Conservation (phyloP, 805 yeast species). For the Yarrowia deformans region DNA sequence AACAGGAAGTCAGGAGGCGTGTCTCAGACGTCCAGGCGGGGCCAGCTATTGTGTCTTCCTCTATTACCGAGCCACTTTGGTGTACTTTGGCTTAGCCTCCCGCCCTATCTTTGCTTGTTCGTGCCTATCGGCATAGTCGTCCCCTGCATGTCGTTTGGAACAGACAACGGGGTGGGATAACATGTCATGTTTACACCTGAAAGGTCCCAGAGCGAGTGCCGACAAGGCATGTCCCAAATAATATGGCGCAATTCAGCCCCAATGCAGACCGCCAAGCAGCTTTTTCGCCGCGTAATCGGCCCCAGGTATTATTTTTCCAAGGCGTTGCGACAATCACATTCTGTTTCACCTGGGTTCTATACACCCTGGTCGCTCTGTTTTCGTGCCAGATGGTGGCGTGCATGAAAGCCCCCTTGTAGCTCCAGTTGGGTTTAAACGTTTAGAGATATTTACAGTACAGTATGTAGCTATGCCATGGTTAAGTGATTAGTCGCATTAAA, state of each 20-base stretch:
- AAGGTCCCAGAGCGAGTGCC: no score
- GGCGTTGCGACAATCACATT: slow-evolving; percentile 19
- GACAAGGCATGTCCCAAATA: neutral
- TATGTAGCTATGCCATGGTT: neutral
- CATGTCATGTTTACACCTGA: slow-evolving; percentile 10
- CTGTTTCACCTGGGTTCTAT: slow-evolving; percentile 12
- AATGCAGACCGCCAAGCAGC: neutral
- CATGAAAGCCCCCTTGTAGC: neutral
- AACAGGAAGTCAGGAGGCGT: neutral
- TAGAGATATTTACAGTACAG: neutral
- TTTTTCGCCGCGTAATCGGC: neutral
- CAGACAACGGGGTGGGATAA: slow-evolving; percentile 6
- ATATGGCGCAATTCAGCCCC: neutral
- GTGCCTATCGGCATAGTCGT: slow-evolving; percentile 5
- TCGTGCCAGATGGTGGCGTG: slow-evolving; percentile 36
- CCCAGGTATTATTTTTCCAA: neutral
- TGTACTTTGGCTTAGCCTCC: slow-evolving; percentile 1
- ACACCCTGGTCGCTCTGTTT: slow-evolving; percentile 37
- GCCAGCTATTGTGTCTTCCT: neutral
- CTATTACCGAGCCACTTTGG: slow-evolving; percentile 8
- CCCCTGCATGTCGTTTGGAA: slow-evolving; percentile 20
- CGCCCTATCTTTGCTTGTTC: neutral
- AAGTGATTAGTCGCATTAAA: neutral
- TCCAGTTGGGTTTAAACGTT: slow-evolving; percentile 14
- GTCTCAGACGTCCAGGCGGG: neutral